Base-by-base conservation (phyloP, 371 early-diverging fungal species). In the Apophysomyces sp. region DNA sequence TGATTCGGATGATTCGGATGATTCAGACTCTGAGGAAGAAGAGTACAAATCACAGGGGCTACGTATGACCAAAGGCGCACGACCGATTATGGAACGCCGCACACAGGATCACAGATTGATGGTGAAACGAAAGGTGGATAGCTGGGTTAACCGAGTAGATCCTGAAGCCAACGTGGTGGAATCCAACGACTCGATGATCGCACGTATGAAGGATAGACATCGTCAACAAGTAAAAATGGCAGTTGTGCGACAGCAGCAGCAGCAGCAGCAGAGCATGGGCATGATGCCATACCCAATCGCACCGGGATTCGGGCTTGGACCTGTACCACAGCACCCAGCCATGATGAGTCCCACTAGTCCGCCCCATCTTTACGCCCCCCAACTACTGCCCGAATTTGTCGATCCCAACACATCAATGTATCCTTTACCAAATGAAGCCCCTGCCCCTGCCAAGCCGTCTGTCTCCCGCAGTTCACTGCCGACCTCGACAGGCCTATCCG, bases 191-290 rank as follows among this genome's bases (percentile, higher is more conserved):
- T 55, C 69, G 8, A 70, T 78, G 65, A 73, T 78, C 52, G 60
- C 58, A n/a, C 60, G 79, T 21, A 78, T 78, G 79, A 73, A 72
- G 39, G 76, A 78, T 30, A 69, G 79, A 30, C 79, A 78, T 36
- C 37, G 79, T 26, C 68, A 68, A n/a, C 73, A 75, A 52, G 73
- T 71, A 9, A 73, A 70, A 58, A 36, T 78, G 53, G 76, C 74
- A 0, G 76, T 72, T 11, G 60, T 76, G 40, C 72, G 76, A 39
- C 72, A 68, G 30, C 77, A 76, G 16, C 72, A 69, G 31, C 34
- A 34, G 34, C 66, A 68, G 11, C 68, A 67, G 52, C 67, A 65
- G 21, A 31, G 54, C 21, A 44, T 44, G 49, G 49, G 49, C 49
- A 44, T 44, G 30, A 29, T 57, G 32, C 55, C 57, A 26, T 40